A percentile compares a stretch with the other conserved stretches of the same genome.
Conservation (phyloP, 257 asterid genomes). For the Nyctanthes arbortristis region DNA sequence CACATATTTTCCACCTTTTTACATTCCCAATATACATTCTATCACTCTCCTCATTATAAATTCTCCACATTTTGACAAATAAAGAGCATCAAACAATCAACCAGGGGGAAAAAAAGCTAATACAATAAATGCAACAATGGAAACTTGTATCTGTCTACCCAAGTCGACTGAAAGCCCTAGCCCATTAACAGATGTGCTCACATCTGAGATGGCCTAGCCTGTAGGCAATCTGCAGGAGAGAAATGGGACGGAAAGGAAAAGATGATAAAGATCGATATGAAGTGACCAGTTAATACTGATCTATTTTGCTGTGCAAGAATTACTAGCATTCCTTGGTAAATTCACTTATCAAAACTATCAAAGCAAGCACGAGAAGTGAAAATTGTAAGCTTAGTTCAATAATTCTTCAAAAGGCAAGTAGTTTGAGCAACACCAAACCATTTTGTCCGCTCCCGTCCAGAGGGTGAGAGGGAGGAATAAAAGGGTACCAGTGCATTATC, state of each 20-base stretch:
- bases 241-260: background rate
- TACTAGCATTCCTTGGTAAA: background rate
- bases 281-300: background rate
- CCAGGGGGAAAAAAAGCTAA: background rate
- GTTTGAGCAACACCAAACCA: background rate
- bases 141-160: background rate
- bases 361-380: background rate
- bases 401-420: background rate
- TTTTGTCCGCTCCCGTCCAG: background rate
- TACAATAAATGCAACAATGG: background rate
- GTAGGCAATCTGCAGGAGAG: background rate
- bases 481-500: background rate
- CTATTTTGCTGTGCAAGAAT: background rate
- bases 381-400: background rate
- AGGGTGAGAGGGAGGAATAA: background rate
- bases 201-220: background rate
- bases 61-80: too few species aligned
- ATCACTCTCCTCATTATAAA: background rate
- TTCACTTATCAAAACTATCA: background rate
- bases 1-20: too few species aligned
- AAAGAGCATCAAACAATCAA: too few species aligned
- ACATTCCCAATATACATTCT: too few species aligned
- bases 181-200: background rate
- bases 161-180: background rate
- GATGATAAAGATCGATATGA: background rate